A percentile compares a stretch with the other conserved stretches of the same genome.
These are phyloP conservation scores for Fusarium sp. DNA, from an alignment of 2,329 filamentous ascomycete species.

Conservation along the genomic window DNA sequence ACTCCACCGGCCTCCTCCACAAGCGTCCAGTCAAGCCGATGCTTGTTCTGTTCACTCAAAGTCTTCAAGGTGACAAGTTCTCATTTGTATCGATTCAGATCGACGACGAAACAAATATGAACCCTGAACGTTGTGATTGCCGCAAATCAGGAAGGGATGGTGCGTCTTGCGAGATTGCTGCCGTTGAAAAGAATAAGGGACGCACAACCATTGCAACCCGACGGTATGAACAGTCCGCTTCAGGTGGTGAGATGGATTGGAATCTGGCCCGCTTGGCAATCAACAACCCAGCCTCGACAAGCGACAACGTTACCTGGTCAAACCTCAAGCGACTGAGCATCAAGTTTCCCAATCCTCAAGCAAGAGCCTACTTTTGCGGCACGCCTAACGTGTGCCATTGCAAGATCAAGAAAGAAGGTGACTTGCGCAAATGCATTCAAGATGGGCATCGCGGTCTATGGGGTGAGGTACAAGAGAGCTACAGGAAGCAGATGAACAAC, in stretches of 20 bases:
- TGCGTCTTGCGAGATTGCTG: slow-evolving; percentile 35
- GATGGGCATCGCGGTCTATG: slow-evolving; percentile 45
- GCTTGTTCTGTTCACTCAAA: slow-evolving; percentile 51
- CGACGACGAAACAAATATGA: slow-evolving; percentile 49
- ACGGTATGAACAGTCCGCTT: slow-evolving; percentile 42
- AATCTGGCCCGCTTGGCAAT: slow-evolving; percentile 48
- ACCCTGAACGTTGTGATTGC: slow-evolving; percentile 52
- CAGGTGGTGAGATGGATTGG: slow-evolving; percentile 43
- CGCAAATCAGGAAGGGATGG: slow-evolving; percentile 44
- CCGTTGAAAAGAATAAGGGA: slow-evolving; percentile 47
- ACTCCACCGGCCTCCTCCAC: slow-evolving; percentile 48
- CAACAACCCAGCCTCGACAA: slow-evolving; percentile 43
- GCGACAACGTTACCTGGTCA: slow-evolving; percentile 33
- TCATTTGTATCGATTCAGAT: slow-evolving; percentile 49
- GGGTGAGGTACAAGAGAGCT: slow-evolving; percentile 47
- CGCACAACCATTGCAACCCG: slow-evolving; percentile 40
- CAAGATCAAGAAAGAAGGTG: slow-evolving; percentile 38
- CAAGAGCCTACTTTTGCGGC: slow-evolving; percentile 45
- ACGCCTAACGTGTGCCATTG: slow-evolving; percentile 47
- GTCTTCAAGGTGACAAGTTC: slow-evolving; percentile 30
- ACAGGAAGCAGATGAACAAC: slow-evolving; percentile 41
- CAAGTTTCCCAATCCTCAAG: slow-evolving; percentile 40
- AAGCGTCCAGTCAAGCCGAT: slow-evolving; percentile 49
- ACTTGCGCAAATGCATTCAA: slow-evolving; percentile 43
- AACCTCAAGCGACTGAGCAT: slow-evolving; percentile 49